These are phyloP conservation scores for Russula foetens DNA, from an alignment of 768 basidiomycete genomes.

Conservation along the genomic window DNA sequence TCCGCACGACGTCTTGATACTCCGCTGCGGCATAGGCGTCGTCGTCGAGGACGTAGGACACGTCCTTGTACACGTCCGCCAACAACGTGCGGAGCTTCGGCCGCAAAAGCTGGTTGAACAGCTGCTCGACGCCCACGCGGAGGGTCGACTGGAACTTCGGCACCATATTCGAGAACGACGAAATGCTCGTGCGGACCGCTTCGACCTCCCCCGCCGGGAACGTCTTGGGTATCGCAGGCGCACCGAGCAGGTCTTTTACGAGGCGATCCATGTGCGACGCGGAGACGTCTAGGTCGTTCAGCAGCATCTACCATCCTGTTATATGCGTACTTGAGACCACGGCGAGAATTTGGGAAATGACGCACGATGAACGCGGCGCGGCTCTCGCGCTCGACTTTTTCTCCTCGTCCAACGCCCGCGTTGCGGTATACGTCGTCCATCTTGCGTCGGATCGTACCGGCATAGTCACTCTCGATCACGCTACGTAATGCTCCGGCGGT, in stretches of 20 bases:
- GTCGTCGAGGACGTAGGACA: slow-evolving; percentile 84
- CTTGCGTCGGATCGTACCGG: slow-evolving; percentile 71
- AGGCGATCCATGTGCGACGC: slow-evolving; percentile 84
- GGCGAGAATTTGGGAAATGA: slow-evolving; percentile 12
- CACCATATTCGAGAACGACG: slow-evolving; percentile 44
- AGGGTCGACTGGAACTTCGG: slow-evolving; percentile 63
- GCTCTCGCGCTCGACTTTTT: slow-evolving; percentile 76
- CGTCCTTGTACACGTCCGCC: slow-evolving; percentile 83
- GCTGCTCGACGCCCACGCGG: slow-evolving; percentile 85
- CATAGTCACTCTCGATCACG: slow-evolving; percentile 77
- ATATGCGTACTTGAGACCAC: background rate
- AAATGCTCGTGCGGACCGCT: slow-evolving; percentile 39
- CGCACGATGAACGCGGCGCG: slow-evolving; percentile 76
- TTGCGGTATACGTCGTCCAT: slow-evolving; percentile 82
- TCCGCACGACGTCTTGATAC: slow-evolving; percentile 77
- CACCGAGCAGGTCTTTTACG: slow-evolving; percentile 51
- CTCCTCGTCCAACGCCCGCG: slow-evolving; percentile 43
- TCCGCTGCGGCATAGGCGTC: slow-evolving; percentile 79
- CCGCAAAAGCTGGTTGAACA: slow-evolving; percentile 91
- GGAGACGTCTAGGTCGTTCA: slow-evolving; percentile 94
- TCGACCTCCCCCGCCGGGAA: slow-evolving; percentile 54
- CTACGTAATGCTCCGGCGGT: slow-evolving; percentile 59
- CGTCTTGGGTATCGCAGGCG: slow-evolving; percentile 51
- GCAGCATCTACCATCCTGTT: slow-evolving; percentile 48
- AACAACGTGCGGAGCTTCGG: slow-evolving; percentile 81